phyloP scores from a whole-genome alignment of 768 basidiomycete species.

The Auricularia heimuer region DNA sequence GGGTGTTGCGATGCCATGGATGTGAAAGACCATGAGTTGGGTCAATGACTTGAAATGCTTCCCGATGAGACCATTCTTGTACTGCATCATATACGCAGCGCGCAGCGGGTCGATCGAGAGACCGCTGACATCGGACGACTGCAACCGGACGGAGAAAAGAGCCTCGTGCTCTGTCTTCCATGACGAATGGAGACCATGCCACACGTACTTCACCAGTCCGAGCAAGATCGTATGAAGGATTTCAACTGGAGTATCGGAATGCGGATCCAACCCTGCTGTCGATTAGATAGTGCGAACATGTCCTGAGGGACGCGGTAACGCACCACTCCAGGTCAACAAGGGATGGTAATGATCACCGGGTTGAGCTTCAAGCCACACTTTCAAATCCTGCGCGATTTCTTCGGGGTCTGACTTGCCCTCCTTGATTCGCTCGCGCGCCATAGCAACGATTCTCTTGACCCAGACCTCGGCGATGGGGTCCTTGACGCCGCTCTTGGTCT shows the following conservation, averaged over 20 bases:
- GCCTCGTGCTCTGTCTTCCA: conserved; percentile 16
- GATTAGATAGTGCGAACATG: conserved; percentile 3
- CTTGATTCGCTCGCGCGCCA: too few species aligned
- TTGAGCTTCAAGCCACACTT: too few species aligned
- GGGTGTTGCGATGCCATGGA: conserved; percentile 19
- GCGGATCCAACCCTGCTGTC: neutral
- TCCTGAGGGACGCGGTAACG: neutral
- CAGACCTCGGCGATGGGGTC: conserved; percentile 28
- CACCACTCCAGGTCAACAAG: neutral
- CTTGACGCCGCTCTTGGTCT: conserved; percentile 21
- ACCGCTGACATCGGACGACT: conserved; percentile 14
- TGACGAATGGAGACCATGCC: conserved; percentile 13
- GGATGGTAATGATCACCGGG: too few species aligned
- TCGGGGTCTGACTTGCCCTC: too few species aligned
- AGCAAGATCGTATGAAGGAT: conserved; percentile 8
- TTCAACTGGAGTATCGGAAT: conserved; percentile 4
- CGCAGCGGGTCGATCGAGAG: conserved; percentile 24
- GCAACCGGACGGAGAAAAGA: conserved; percentile 17
- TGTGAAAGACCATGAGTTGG: conserved; percentile 29
- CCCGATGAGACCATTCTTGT: conserved; percentile 32
- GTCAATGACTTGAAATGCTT: conserved; percentile 31
- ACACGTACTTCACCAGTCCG: conserved; percentile 9
- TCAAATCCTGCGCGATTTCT: too few species aligned
- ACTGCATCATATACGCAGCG: conserved; percentile 34
- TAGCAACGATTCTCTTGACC: conserved; percentile 19